Evolutionary conservation across 106 monocot genomes (phyloP), one percentile per base, ranked within the genome.

Genomic region (Apostasia ramifera): DNA sequence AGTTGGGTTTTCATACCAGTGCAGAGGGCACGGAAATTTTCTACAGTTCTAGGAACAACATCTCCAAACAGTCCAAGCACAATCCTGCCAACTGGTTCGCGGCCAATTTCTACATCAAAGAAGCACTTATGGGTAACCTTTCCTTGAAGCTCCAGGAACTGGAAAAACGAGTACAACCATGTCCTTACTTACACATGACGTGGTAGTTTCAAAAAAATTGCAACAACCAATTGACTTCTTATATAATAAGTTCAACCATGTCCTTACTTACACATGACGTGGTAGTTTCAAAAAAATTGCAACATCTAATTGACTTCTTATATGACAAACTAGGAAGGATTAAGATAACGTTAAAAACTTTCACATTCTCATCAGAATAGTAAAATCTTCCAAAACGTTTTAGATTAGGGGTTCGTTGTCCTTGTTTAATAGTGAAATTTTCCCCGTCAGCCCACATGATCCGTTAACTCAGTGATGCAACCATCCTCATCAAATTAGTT

Each of bases 41-140:
- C 89, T n/a, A 78, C 84, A 6, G 89, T 94, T 9, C 40, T 45
- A 42, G 93, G 93, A 60, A 82, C 93, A 44, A 76, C 86, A 45
- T 89, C 86, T 10, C 89, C 93, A 78, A 73, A 94, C 3, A 94
- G 86, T 47, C 89, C 93, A 26, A 94, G 42, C 10, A 86, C 84
- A 44, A 89, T 82, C 64, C 89, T 82, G 2, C 89, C 93, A 9
- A 63, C 77, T 63, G 77, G 71, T 59, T 93, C 79, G 59, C 84
- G 84, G 10, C 90, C 93, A 79, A 90, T 87, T 77, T 87, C 90
- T 5, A 94, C 78, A 79, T 94, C 93, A 76, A 94, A 87, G 84
- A 90, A 94, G 70, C 89, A 89, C 71, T 80, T 89, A 54, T 67
- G 75, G 4, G 86, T 94, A 48, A 82, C 82, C 47, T 82, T 74